phyloP scores from a whole-genome alignment of 345 rosid genomes.

The Carallia brachiata region DNA sequence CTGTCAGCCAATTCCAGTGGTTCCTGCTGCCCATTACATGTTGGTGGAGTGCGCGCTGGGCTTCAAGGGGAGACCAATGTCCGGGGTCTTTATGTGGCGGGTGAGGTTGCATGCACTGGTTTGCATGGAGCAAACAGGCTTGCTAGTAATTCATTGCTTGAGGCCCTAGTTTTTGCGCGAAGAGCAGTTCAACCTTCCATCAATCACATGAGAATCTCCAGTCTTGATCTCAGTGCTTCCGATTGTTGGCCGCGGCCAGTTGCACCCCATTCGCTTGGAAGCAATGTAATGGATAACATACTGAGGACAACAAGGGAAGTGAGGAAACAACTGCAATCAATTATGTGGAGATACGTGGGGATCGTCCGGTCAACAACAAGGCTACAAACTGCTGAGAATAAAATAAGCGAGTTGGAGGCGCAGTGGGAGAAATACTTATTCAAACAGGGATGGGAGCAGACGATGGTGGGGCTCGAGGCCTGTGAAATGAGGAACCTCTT shows the following conservation, averaged over 20 bases:
- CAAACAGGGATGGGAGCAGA: slow-evolving; percentile 80
- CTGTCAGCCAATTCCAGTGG: slow-evolving; percentile 72
- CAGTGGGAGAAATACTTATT: slow-evolving; percentile 78
- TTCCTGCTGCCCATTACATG: slow-evolving; percentile 98
- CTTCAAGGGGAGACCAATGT: slow-evolving; percentile 92
- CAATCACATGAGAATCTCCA: slow-evolving; percentile 60
- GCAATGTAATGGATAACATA: slow-evolving; percentile 40
- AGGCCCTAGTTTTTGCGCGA: slow-evolving; percentile 92
- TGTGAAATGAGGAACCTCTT: slow-evolving; percentile 96
- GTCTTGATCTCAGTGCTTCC: slow-evolving; percentile 43
- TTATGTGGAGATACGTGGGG: slow-evolving; percentile 93
- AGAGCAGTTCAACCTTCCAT: slow-evolving; percentile 86
- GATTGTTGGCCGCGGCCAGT: slow-evolving; percentile 67
- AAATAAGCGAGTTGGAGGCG: slow-evolving; percentile 59
- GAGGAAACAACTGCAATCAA: slow-evolving; percentile 73
- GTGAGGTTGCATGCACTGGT: slow-evolving; percentile 98
- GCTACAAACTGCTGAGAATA: slow-evolving; percentile 56
- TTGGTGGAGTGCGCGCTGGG: slow-evolving; percentile 93
- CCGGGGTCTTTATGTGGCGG: slow-evolving; percentile 84
- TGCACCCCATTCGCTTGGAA: slow-evolving; percentile 49
- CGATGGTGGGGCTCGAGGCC: slow-evolving; percentile 81
- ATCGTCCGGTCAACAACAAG: slow-evolving; percentile 80
- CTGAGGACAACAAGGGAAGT: slow-evolving; percentile 50
- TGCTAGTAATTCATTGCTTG: slow-evolving; percentile 93
- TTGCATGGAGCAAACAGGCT: slow-evolving; percentile 95